Evolutionary conservation across 495 filamentous ascomycete genomes (phyloP), one percentile per base, ranked within the genome.

Genomic region (Bombardia bombarda): DNA sequence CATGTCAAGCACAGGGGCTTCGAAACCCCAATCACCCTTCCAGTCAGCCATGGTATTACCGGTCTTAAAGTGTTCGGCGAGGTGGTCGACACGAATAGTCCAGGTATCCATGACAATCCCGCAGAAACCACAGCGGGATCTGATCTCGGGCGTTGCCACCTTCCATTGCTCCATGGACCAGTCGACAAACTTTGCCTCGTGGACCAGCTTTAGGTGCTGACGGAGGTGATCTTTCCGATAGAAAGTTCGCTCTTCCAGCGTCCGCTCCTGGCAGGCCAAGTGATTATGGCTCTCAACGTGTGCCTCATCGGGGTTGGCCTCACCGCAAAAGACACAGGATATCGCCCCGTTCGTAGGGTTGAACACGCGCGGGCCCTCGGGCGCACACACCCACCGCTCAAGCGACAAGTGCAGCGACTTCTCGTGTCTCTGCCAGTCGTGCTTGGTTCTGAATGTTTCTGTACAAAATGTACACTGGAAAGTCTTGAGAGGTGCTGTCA

Each of bases 391-490:
- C 86, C 86, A 92, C 19, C 79, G 79, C 50, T 89, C 86, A 0
- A 90, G 72, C 12, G 75, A 78, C 22, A 92, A 54, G 56, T 92
- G 86, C 16, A 89, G 66, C 16, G 82, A 85, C 49, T 86, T 88
- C 57, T 92, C 86, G 58, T 92, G 86, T 26, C 86, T 72, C 40
- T 81, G 73, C 86, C 86, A 92, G 60, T 92, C 86, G 60, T 87
- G 83, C 59, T 88, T 87, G 40, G 81, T 87, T 45, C 80, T 79
- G 65, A 90, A 90, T 0, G 79, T 83, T 43, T 86, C 79, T 0
- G 79, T 79, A 56, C 86, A 92, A 65, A 92, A 92, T 7, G 86
- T 92, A 59, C 86, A 92, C 53, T 89, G 82, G 62, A 80, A 92
- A 13, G 83, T 70, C 56, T 67, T 80, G 26, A 64, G 58, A 1